phyloP scores from a whole-genome alignment of 768 basidiomycete species.

The Tulasnella sp. region DNA sequence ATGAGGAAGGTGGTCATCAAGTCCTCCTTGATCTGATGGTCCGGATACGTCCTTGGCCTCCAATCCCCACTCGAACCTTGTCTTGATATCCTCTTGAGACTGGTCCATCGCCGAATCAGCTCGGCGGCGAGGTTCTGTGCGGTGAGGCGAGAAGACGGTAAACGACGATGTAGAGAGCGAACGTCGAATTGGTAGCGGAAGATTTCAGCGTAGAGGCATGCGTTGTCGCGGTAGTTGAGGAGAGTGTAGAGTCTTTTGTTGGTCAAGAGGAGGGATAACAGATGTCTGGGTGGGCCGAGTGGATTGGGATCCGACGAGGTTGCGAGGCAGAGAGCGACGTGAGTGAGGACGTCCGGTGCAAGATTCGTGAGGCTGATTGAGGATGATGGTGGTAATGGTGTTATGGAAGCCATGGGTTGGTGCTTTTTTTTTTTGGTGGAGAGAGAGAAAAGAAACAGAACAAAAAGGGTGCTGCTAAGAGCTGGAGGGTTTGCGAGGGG shows the following conservation, averaged over 20 bases:
- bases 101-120: slow-evolving; percentile 9
- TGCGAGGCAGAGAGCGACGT: slow-evolving; percentile 17
- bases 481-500: neutral
- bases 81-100: neutral
- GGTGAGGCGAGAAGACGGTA: neutral
- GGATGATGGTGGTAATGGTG: neutral
- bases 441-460: neutral
- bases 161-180: slow-evolving; percentile 17
- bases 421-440: neutral
- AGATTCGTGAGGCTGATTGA: neutral
- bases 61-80: neutral
- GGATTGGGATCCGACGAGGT: neutral
- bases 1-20: slow-evolving; percentile 21
- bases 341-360: slow-evolving; percentile 18
- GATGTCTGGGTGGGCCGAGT: slow-evolving; percentile 16
- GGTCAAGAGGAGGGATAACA: slow-evolving; percentile 13
- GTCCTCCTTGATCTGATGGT: neutral
- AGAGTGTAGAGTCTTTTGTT: slow-evolving; percentile 4
- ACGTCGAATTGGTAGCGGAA: slow-evolving; percentile 21
- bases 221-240: neutral
- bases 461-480: neutral
- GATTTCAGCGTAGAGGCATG: slow-evolving; percentile 17
- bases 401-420: neutral
- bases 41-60: neutral
- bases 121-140: slow-evolving; percentile 11